Evolutionary conservation across 306 rosid species (phyloP).

Genomic region (Acacia melanoxylon): DNA sequence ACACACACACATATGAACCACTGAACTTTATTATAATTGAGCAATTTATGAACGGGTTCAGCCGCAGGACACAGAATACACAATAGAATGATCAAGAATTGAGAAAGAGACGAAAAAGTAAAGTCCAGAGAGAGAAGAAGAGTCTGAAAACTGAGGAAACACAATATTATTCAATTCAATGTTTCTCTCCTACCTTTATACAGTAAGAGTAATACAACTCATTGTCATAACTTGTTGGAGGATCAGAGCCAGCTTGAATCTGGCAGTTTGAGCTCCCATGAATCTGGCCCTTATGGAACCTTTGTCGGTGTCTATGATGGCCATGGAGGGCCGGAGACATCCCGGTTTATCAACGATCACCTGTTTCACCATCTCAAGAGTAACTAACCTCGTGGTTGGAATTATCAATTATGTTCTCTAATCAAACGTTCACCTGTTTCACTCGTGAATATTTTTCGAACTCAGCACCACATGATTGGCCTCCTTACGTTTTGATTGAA

Average conservation of each 20-base stretch:
- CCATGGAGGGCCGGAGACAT: constrained; percentile 36
- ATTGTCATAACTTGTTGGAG: constrained; percentile 48
- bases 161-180: too few relatives aligned
- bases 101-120: not conserved
- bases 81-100: constrained; percentile 22
- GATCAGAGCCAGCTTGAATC: constrained; percentile 51
- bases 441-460: not conserved
- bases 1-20: not conserved
- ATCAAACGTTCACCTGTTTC: not conserved
- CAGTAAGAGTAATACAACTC: too few relatives aligned
- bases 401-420: not conserved
- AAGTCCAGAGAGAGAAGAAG: too few relatives aligned
- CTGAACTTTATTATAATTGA: constrained; percentile 15
- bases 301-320: constrained; percentile 48
- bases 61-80: constrained; percentile 15
- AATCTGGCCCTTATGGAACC: constrained; percentile 44
- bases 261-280: constrained; percentile 39
- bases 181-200: too few relatives aligned
- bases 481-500: not conserved
- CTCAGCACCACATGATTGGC: not conserved
- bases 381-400: constrained; percentile 17
- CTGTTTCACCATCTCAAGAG: constrained; percentile 48
- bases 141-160: too few relatives aligned
- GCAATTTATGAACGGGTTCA: constrained; percentile 23
- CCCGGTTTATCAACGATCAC: constrained; percentile 32